Percentiles rank a stretch among this genome's conserved stretches.
phyloP scores from a whole-genome alignment of 305 asterid genomes.

The Fraxinus sp. region DNA sequence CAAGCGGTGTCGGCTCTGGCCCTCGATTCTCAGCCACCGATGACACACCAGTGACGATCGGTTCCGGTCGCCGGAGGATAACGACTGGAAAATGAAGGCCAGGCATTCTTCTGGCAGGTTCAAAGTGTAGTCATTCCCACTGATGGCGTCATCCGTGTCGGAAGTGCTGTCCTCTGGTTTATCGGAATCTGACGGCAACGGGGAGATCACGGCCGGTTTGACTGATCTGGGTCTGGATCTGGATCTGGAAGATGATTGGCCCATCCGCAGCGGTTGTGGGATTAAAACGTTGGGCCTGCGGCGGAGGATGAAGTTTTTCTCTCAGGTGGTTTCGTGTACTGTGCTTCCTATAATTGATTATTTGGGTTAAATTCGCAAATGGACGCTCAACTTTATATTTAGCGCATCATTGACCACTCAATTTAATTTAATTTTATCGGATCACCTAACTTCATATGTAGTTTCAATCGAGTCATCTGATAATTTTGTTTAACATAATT shows the following conservation, averaged over 20 bases:
- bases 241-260: conserved; percentile 61
- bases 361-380: too few species aligned
- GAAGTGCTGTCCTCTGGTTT: conserved; percentile 8
- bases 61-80: conserved; percentile 69
- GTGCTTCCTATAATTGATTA: background rate
- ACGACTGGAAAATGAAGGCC: conserved; percentile 55
- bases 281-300: background rate
- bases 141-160: conserved; percentile 20
- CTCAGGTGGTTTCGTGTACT: background rate
- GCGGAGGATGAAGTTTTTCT: background rate
- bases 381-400: too few species aligned
- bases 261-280: conserved; percentile 46
- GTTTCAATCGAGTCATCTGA: too few species aligned
- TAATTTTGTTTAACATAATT: too few species aligned
- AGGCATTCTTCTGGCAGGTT: conserved; percentile 69
- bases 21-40: conserved; percentile 70
- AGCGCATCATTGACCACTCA: too few species aligned
- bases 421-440: too few species aligned
- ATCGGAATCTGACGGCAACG: conserved; percentile 14
- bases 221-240: conserved; percentile 52
- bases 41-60: conserved; percentile 62
- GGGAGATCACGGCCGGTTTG: conserved; percentile 30
- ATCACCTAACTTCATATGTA: too few species aligned
- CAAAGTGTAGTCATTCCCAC: conserved; percentile 38
- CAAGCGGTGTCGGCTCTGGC: conserved; percentile 76